phyloP scores from a whole-genome alignment of 805 yeast genomes.

The Candida khao-thaluensis region DNA sequence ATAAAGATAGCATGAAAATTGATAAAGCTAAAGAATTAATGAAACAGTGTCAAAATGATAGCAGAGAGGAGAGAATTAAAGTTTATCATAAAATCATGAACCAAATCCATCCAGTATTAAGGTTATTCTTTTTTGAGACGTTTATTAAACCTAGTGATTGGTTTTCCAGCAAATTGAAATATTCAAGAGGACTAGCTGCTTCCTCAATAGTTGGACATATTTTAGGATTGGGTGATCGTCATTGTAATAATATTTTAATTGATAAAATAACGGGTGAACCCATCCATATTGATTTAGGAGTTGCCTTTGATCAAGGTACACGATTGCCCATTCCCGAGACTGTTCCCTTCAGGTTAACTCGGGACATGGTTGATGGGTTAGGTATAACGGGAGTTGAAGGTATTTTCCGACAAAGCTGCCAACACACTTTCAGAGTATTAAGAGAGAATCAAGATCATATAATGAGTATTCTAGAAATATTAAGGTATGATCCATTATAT shows the following conservation, averaged over 20 bases:
- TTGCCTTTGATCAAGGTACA: conserved; percentile 93
- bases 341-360: conserved; percentile 90
- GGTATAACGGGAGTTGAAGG: conserved; percentile 89
- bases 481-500: conserved; percentile 90
- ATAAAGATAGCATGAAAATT: conserved; percentile 40
- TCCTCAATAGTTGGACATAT: conserved; percentile 85
- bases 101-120: conserved; percentile 63
- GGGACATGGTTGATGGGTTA: conserved; percentile 83
- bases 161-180: conserved; percentile 63
- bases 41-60: conserved; percentile 53
- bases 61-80: conserved; percentile 42
- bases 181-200: conserved; percentile 77
- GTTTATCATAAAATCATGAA: conserved; percentile 47
- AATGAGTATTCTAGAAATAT: conserved; percentile 76
- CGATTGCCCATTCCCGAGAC: conserved; percentile 83
- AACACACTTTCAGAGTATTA: conserved; percentile 66
- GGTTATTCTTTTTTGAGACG: conserved; percentile 65
- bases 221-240: conserved; percentile 93
- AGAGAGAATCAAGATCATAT: conserved; percentile 67
- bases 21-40: conserved; percentile 67
- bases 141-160: conserved; percentile 70
- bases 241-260: conserved; percentile 83
- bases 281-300: conserved; percentile 92
- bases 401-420: conserved; percentile 68
- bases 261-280: conserved; percentile 87